phyloP scores from a whole-genome alignment of 768 basidiomycete species.

The Cystobasidium onofrii region DNA sequence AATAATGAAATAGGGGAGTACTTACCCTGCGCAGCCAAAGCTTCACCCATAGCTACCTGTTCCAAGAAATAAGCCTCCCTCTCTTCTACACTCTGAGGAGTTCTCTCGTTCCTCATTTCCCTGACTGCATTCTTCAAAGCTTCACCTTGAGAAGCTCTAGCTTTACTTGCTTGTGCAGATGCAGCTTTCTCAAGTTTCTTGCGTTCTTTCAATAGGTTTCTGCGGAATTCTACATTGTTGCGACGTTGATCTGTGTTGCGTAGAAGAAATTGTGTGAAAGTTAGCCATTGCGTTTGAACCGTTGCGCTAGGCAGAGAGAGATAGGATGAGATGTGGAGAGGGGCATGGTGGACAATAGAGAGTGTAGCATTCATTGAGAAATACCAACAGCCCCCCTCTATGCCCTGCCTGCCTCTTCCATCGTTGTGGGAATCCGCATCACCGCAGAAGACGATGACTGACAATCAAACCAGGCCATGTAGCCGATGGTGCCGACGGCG shows the following conservation, averaged over 20 bases:
- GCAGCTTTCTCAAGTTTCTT: conserved; percentile 70
- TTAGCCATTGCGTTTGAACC: background rate
- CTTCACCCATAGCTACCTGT: conserved; percentile 79
- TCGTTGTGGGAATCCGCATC: background rate
- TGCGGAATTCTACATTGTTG: conserved; percentile 78
- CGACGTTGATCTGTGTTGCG: conserved; percentile 60
- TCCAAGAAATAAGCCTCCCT: conserved; percentile 86
- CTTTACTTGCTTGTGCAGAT: conserved; percentile 46
- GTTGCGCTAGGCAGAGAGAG: background rate
- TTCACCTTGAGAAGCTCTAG: conserved; percentile 47
- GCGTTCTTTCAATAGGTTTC: conserved; percentile 67
- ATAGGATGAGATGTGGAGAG: background rate
- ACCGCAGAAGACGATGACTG: background rate
- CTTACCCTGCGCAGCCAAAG: conserved; percentile 65
- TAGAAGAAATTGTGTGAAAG: background rate
- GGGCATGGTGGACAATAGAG: background rate
- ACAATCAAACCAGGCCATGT: conserved; percentile 79
- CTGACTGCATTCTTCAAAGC: conserved; percentile 52
- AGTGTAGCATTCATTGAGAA: no score
- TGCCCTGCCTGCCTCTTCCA: no score
- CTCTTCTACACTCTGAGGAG: conserved; percentile 48
- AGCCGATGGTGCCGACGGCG: conserved; percentile 52
- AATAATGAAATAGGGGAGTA: conserved; percentile 20
- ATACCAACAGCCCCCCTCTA: background rate
- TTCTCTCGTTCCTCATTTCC: conserved; percentile 58